phyloP scores from a whole-genome alignment of 345 rosid genomes.

The Sonneratia alba region DNA sequence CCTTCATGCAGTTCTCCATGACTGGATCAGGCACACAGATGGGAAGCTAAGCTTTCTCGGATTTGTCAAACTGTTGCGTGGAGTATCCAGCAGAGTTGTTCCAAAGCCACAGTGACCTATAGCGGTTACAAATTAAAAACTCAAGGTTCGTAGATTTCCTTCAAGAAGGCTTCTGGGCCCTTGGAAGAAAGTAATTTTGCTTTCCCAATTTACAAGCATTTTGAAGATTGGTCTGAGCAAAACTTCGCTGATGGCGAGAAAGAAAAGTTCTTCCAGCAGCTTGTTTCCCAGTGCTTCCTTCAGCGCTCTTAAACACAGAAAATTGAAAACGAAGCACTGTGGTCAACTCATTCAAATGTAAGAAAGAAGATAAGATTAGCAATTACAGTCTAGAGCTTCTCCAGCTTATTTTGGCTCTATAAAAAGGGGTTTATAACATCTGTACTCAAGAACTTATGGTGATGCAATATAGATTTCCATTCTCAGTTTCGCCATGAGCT shows the following conservation, averaged over 20 bases:
- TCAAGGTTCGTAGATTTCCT: not conserved
- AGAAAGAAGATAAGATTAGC: not conserved
- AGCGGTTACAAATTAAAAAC: not conserved
- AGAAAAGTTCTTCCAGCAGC: not conserved
- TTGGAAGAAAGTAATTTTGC: not conserved
- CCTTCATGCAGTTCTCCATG: conserved; percentile 74
- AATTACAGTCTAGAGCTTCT: not conserved
- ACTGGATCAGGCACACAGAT: conserved; percentile 85
- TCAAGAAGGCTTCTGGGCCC: not conserved
- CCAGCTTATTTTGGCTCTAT: not conserved
- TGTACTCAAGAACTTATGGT: not conserved
- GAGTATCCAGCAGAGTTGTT: conserved; percentile 48
- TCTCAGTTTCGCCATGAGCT: not conserved
- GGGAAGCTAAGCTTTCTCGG: conserved; percentile 96
- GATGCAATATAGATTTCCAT: conserved; percentile 1
- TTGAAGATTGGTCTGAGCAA: not conserved
- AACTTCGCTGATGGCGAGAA: not conserved
- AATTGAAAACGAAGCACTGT: not conserved
- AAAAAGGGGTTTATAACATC: not conserved
- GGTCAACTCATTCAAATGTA: not conserved
- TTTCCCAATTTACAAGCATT: not conserved
- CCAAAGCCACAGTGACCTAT: conserved; percentile 1
- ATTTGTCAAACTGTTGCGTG: conserved; percentile 72
- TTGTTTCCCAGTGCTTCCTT: not conserved
- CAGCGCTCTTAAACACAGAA: not conserved